Conservation (phyloP, 2,329 filamentous ascomycete species). For the Colletotrichum graminicola region DNA sequence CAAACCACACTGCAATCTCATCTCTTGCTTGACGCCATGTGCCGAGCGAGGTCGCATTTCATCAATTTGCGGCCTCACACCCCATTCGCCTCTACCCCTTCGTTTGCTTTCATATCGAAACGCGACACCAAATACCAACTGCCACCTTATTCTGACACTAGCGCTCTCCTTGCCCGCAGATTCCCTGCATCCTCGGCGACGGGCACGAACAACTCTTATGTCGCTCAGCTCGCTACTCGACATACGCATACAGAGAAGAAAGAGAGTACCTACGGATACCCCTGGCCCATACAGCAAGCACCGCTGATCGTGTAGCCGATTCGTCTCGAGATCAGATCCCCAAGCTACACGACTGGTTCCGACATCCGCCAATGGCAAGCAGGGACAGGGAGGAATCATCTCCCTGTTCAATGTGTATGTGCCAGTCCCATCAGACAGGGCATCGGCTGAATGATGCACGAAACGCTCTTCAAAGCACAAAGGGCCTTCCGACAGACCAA, state of each 20-base stretch:
- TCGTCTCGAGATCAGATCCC: background rate
- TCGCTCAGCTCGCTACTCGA: no score
- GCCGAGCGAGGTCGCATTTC: constrained; percentile 26
- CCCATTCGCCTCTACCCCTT: background rate
- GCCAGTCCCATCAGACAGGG: background rate
- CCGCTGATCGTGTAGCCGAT: background rate
- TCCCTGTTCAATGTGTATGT: background rate
- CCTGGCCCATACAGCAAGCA: background rate
- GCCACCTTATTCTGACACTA: no score
- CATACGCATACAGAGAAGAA: no score
- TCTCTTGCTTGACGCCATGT: constrained; percentile 14
- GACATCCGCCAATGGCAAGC: background rate
- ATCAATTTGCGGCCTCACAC: constrained; percentile 25
- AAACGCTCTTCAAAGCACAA: background rate
- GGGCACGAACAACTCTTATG: no score
- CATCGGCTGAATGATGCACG: background rate
- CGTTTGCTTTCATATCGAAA: constrained; percentile 6
- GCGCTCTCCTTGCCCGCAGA: background rate
- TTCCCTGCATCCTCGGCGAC: no score
- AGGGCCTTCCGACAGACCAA: constrained; percentile 3
- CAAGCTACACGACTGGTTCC: background rate
- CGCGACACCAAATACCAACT: background rate
- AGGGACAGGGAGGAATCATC: background rate
- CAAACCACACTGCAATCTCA: constrained; percentile 26
- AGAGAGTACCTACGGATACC: no score